Evolutionary conservation across 768 basidiomycete species (phyloP), one percentile per base, ranked within the genome.

Genomic region (Sarcodon aspratus): DNA sequence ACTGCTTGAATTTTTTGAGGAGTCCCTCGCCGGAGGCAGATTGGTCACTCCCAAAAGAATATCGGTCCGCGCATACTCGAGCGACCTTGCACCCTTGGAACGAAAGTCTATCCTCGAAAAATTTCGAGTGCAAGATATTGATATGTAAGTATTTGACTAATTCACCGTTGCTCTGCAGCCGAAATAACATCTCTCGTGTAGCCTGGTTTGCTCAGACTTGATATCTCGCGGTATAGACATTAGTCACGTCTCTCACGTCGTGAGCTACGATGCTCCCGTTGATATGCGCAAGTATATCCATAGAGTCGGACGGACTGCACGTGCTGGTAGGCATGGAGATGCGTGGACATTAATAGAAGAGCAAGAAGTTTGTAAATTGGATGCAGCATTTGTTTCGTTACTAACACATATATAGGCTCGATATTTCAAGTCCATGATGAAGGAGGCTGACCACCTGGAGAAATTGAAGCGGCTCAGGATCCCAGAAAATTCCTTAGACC

Each of bases 251-350:
- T 78, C 82, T 3, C 88, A 96, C 63, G 95, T 99, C 32, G 78
- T 99, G 44, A 93, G 85, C 59, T 98, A 99, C 63, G 96, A 99
- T 61, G 82, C 80, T 2, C 94, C 96, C 8, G 76, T 96, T n/a
- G 96, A 98, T 62, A 93, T 97, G 79, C 78, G 91, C 46, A 98
- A 98, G 63, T 99, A 99, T 59, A 89, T 99, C 9, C 96, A 99
- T 64, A 84, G 96, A 47, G 95, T 94, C 8, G 96, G 96, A 17
- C 76, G 96, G 40, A 98, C 96, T 6, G 96, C 96, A 3, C 77
- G 96, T 46, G 96, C 96, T 3, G 96, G 96, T 7, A 73, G 86
- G 43, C 66, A 68, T 17, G 96, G 96, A 6, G 78, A 86, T 54
- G 93, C 94, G 2, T 99, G 95, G 95, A 87, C 86, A 1, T 65